Conservation (phyloP, 257 asterid genomes). For the Petunia secreta region DNA sequence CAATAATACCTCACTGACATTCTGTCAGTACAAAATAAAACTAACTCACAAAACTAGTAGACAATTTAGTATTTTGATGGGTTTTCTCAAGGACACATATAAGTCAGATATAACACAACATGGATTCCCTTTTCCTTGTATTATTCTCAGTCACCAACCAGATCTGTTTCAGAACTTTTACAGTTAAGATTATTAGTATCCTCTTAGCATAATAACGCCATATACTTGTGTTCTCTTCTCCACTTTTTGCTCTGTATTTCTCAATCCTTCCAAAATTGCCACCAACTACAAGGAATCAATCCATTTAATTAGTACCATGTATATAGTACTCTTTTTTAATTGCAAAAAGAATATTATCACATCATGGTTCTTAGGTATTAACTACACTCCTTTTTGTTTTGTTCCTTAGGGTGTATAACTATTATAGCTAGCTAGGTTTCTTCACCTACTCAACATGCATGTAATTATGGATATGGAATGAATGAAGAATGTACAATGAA, state of each 20-base stretch:
- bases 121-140: constrained; percentile 76
- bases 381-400: constrained; percentile 47
- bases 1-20: constrained; percentile 61
- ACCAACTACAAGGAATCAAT: constrained; percentile 86
- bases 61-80: constrained; percentile 18
- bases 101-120: constrained; percentile 72
- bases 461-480: constrained; percentile 30
- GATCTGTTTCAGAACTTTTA: constrained; percentile 21
- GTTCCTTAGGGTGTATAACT: constrained; percentile 27
- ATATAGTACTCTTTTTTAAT: constrained; percentile 47
- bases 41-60: constrained; percentile 39
- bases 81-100: constrained; percentile 36
- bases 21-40: constrained; percentile 35
- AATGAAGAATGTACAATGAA: constrained; percentile 35
- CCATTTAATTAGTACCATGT: constrained; percentile 50
- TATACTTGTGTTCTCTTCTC: constrained; percentile 54
- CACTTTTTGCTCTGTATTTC: constrained; percentile 46
- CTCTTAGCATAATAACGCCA: constrained; percentile 45
- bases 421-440: not conserved
- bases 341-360: constrained; percentile 62
- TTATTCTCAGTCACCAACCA: constrained; percentile 36
- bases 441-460: constrained; percentile 12
- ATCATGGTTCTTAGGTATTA: constrained; percentile 49
- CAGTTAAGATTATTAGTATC: not conserved
- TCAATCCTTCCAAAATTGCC: constrained; percentile 87